Conservation (phyloP, 495 filamentous ascomycete genomes). For the Aspergillus incahuasiensis region DNA sequence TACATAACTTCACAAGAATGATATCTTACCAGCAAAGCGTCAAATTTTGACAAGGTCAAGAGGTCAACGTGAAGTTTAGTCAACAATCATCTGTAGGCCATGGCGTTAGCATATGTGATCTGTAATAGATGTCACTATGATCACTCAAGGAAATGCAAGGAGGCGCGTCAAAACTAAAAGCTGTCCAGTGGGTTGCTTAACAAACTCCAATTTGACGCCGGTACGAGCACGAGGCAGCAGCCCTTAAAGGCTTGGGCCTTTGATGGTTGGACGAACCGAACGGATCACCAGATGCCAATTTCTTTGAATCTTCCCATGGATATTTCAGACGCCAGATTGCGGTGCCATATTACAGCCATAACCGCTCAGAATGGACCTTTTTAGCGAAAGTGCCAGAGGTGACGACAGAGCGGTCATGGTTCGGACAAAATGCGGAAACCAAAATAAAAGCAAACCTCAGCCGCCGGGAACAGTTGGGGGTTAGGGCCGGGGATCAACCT, state of each 20-base stretch:
- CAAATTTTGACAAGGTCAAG: too few species aligned
- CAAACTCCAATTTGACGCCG: conserved; percentile 8
- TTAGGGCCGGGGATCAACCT: conserved; percentile 10
- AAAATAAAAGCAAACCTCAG: background rate
- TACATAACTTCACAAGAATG: too few species aligned
- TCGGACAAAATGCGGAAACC: conserved; percentile 17
- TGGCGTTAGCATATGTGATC: too few species aligned
- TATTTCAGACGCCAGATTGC: too few species aligned
- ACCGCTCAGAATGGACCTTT: background rate
- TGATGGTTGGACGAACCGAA: background rate
- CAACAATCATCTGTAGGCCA: background rate
- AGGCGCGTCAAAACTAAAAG: background rate
- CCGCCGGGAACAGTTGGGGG: background rate
- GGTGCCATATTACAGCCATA: background rate
- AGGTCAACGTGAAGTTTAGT: background rate
- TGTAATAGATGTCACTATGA: too few species aligned
- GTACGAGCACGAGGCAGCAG: conserved; percentile 14
- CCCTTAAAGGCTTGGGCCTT: background rate
- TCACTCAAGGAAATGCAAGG: background rate
- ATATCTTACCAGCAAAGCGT: too few species aligned
- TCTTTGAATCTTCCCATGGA: background rate
- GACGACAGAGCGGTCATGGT: background rate
- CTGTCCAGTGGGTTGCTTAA: background rate
- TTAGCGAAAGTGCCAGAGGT: background rate
- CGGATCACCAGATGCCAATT: background rate